Conservation (phyloP, 257 asterid genomes). For the Petunia secreta region DNA sequence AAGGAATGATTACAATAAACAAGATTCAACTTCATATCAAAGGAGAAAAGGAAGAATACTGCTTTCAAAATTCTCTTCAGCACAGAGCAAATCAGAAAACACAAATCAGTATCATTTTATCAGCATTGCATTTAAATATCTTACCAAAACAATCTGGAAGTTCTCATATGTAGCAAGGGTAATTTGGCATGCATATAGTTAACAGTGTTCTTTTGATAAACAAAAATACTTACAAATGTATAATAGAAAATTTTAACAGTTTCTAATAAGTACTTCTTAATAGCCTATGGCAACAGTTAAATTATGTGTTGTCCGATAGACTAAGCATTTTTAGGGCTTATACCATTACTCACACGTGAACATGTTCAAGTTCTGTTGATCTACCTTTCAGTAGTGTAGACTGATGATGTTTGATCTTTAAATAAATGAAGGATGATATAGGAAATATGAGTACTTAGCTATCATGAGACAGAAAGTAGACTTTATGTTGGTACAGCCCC, state of each 20-base stretch:
- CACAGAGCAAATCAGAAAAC: slow-evolving; percentile 10
- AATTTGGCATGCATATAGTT: background rate
- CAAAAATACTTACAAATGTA: background rate
- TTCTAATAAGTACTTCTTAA: background rate
- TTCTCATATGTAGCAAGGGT: background rate
- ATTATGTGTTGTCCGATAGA: background rate
- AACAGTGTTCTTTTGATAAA: background rate
- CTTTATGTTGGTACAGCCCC: background rate
- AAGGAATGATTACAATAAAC: background rate
- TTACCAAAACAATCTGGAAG: background rate
- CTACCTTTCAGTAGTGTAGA: background rate
- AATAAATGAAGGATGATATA: slow-evolving; percentile 5
- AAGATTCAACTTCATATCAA: slow-evolving; percentile 15
- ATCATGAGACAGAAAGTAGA: slow-evolving; percentile 20
- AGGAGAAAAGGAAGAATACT: slow-evolving; percentile 1
- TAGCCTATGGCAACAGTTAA: background rate
- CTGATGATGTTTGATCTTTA: background rate
- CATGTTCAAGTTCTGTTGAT: background rate
- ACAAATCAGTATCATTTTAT: background rate
- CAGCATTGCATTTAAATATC: background rate
- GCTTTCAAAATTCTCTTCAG: slow-evolving; percentile 24
- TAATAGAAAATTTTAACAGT: background rate
- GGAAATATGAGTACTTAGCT: slow-evolving; percentile 23
- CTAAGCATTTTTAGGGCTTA: slow-evolving; percentile 6
- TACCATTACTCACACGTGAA: background rate